Base-by-base conservation (phyloP, 1,284 basidiomycete species). In the Papiliotrema laurentii region DNA sequence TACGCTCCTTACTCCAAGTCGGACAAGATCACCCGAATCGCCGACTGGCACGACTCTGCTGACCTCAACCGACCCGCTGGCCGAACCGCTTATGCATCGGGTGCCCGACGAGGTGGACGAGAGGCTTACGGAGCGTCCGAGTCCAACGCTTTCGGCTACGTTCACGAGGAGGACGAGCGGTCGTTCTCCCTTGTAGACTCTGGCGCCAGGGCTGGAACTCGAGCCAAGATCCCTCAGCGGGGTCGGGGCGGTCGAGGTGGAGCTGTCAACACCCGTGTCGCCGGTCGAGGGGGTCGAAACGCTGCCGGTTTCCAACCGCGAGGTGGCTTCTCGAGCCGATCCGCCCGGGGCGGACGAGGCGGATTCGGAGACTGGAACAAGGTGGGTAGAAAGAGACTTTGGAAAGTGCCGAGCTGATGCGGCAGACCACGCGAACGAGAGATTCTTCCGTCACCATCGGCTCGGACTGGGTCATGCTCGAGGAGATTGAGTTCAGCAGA, bases 1-100 rank as follows among this genome's bases (percentile, higher is more conserved):
- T 97, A 97, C 69, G 90, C 93, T 2, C 93, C 92, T 4, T 97
- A 90, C 79, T 91, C 91, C 74, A 97, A 97, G 83, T 86, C 89
- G 49, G 94, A 98, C 80, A 97, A 97, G 75, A 84, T 98, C 54
- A 91, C 90, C 49, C 87, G 93, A 53, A 90, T 98, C 69, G 94
- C 94, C 51, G 94, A 98, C 78, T 98, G 94, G 93, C 94, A 90
- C 72, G 71, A 68, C 25, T 55, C 66, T 26, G 60, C 65, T 26
- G 79, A 75, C 26, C 19, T 51, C 82, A 84, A 33, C 66, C 79
- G 35, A 74, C 81, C 45, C 68, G 78, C 37, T 46, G 85, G 10
- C 87, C 86, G 67, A 83, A 84, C 47, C 5, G 50, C 51, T 33
- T 62, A 60, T 52, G 47, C 48, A 54, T 50, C 49, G 45, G 56